phyloP scores from a whole-genome alignment of 345 rosid genomes.

The Hirschfeldia incana region DNA sequence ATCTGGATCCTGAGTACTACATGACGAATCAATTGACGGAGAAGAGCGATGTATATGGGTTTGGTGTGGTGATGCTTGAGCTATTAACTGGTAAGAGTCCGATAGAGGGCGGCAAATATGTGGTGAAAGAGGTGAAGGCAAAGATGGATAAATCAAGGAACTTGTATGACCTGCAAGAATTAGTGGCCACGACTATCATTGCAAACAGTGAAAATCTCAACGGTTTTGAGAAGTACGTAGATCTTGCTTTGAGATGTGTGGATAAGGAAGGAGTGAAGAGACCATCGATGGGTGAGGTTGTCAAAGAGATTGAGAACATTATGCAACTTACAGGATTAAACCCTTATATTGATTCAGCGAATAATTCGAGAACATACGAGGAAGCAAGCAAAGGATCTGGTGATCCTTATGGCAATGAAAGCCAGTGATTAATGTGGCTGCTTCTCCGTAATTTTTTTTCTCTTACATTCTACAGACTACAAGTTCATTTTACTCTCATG shows the following conservation, averaged over 20 bases:
- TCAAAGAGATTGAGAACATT: slow-evolving; percentile 69
- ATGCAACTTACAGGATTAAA: slow-evolving; percentile 64
- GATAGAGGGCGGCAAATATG: slow-evolving; percentile 69
- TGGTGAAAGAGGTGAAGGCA: slow-evolving; percentile 62
- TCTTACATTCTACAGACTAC: no score
- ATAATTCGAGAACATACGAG: slow-evolving; percentile 52
- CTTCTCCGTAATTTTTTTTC: no score
- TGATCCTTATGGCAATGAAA: slow-evolving; percentile 50
- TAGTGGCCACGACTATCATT: slow-evolving; percentile 59
- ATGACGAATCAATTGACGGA: slow-evolving; percentile 87
- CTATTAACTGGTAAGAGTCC: slow-evolving; percentile 70
- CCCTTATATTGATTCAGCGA: slow-evolving; percentile 53
- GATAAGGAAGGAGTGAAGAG: slow-evolving; percentile 54
- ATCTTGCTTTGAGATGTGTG: slow-evolving; percentile 64
- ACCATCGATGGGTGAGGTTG: slow-evolving; percentile 77
- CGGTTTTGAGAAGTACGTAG: slow-evolving; percentile 63
- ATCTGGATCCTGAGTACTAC: slow-evolving; percentile 91
- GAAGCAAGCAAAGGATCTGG: slow-evolving; percentile 39
- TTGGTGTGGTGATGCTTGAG: slow-evolving; percentile 86
- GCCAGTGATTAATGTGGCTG: slow-evolving; percentile 33
- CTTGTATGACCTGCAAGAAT: slow-evolving; percentile 58
- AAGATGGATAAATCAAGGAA: slow-evolving; percentile 57
- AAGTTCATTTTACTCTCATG: no score
- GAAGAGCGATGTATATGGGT: slow-evolving; percentile 94
- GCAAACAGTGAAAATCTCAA: slow-evolving; percentile 42